Conservation (phyloP, 805 yeast genomes). For the Starmerella potacharoeniae region DNA sequence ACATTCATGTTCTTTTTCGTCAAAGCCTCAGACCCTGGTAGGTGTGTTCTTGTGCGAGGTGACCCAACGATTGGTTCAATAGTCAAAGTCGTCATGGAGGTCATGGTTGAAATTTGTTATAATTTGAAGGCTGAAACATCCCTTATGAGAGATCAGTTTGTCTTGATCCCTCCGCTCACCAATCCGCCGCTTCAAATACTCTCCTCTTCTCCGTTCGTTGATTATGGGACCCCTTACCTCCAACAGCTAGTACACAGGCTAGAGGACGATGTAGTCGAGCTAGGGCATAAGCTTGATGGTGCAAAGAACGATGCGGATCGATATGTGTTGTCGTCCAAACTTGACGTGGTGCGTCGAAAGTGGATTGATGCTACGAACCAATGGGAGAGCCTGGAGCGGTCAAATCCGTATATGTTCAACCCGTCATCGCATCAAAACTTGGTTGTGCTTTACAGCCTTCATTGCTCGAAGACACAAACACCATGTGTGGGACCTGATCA, state of each 20-base stretch:
- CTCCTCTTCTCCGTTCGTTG: slow-evolving; percentile 78
- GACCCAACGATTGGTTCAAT: slow-evolving; percentile 47
- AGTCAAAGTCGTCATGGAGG: slow-evolving; percentile 68
- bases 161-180: slow-evolving; percentile 31
- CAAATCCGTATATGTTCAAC: slow-evolving; percentile 48
- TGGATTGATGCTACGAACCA: slow-evolving; percentile 39
- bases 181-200: slow-evolving; percentile 32
- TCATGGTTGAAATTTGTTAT: slow-evolving; percentile 66
- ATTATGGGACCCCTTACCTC: slow-evolving; percentile 57
- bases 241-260: slow-evolving; percentile 44
- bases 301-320: slow-evolving; percentile 14
- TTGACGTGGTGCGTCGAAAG: slow-evolving; percentile 27
- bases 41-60: slow-evolving; percentile 82
- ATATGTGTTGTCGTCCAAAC: slow-evolving; percentile 26
- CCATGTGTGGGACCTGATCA: slow-evolving; percentile 88
- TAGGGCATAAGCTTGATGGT: slow-evolving; percentile 4
- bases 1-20: slow-evolving; percentile 75
- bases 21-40: slow-evolving; percentile 59
- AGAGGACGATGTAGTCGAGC: slow-evolving; percentile 31
- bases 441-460: slow-evolving; percentile 67
- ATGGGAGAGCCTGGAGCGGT: slow-evolving; percentile 54
- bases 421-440: slow-evolving; percentile 70
- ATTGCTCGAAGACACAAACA: slow-evolving; percentile 70
- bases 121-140: slow-evolving; percentile 72
- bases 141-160: slow-evolving; percentile 57